These are phyloP conservation scores for Coniochaeta prunicola DNA, from an alignment of 2,329 filamentous ascomycete genomes.

Conservation along the genomic window DNA sequence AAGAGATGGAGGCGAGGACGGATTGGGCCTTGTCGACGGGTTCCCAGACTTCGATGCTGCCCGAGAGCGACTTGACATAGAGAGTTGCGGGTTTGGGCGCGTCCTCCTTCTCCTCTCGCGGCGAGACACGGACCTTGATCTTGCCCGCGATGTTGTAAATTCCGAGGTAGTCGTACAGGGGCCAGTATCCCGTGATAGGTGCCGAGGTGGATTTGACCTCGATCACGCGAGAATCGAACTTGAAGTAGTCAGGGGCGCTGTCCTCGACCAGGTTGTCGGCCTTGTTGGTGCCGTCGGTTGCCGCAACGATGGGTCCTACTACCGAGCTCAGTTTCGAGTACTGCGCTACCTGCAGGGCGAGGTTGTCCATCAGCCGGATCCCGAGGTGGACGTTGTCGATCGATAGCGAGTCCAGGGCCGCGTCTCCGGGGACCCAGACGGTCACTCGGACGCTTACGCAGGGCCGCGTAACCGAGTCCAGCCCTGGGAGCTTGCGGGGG, in stretches of 20 bases:
- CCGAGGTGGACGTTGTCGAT: constrained; percentile 31
- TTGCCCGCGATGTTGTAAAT: constrained; percentile 37
- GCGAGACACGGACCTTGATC: constrained; percentile 31
- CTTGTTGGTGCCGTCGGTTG: constrained; percentile 18
- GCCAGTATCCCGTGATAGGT: constrained; percentile 39
- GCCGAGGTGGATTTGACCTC: constrained; percentile 34
- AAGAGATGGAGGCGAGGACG: constrained; percentile 3
- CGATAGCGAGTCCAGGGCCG: constrained; percentile 27
- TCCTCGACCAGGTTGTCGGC: constrained; percentile 16
- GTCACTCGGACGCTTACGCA: constrained; percentile 43
- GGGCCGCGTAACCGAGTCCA: constrained; percentile 19
- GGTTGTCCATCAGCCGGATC: constrained; percentile 30
- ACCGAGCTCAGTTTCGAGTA: constrained; percentile 25
- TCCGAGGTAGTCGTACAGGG: constrained; percentile 39
- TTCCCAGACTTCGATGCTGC: constrained; percentile 32
- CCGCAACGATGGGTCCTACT: constrained; percentile 30
- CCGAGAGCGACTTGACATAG: constrained; percentile 34
- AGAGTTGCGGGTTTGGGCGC: constrained; percentile 31
- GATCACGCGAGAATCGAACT: constrained; percentile 34
- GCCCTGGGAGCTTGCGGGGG: constrained; percentile 25
- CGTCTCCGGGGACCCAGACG: constrained; percentile 34
- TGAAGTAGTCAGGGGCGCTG: constrained; percentile 26
- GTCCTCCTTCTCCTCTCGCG: constrained; percentile 28
- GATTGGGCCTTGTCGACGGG: constrained; percentile 22
- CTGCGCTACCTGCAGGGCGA: constrained; percentile 25